Conservation (phyloP, 768 basidiomycete genomes). For the Tephrocybe sp. region DNA sequence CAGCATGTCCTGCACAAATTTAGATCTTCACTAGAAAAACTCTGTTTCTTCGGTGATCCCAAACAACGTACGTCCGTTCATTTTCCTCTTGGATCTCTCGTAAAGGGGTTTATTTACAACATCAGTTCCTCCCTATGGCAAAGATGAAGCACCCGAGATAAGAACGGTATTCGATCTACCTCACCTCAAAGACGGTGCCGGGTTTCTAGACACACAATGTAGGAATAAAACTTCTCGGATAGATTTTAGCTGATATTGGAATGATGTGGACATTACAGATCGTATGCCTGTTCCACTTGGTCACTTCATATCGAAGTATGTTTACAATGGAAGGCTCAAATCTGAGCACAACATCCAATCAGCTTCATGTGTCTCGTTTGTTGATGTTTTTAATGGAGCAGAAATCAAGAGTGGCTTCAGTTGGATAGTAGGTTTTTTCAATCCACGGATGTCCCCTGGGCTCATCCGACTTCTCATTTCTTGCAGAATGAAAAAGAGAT, state of each 20-base stretch:
- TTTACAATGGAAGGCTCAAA: conserved; percentile 40
- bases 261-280: conserved; percentile 30
- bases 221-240: conserved; percentile 6
- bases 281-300: conserved; percentile 51
- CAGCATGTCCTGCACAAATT: conserved; percentile 48
- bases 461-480: background rate
- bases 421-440: conserved; percentile 37
- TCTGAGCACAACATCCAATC: conserved; percentile 35
- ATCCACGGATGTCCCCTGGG: background rate
- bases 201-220: conserved; percentile 53
- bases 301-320: conserved; percentile 45
- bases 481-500: conserved; percentile 44
- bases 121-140: conserved; percentile 53
- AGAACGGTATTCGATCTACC: conserved; percentile 48
- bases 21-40: conserved; percentile 33
- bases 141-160: conserved; percentile 36
- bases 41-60: conserved; percentile 57
- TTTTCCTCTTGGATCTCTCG: background rate
- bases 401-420: conserved; percentile 41
- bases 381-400: conserved; percentile 37
- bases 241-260: background rate
- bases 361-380: conserved; percentile 40
- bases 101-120: background rate
- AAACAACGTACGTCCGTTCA: conserved; percentile 41
- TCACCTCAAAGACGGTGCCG: conserved; percentile 31